Evolutionary conservation across 163 green algal species (phyloP), one percentile per base, ranked within the genome.

Genomic region (Chlorella variabilis): DNA sequence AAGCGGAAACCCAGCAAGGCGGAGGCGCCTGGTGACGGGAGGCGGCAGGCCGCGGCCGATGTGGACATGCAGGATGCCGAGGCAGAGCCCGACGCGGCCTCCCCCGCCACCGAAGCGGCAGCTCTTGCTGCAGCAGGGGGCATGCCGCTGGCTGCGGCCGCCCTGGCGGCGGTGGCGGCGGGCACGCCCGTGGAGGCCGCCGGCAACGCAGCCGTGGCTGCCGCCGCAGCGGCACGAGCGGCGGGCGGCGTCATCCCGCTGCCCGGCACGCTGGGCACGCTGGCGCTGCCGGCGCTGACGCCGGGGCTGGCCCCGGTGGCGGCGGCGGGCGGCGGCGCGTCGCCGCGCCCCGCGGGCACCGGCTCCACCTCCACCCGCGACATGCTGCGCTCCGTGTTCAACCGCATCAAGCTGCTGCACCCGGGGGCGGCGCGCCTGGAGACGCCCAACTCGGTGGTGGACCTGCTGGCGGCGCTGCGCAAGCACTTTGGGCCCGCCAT

Each of bases 381-480:
- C 65, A 77, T 74, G 77, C 77, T 83, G 63, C 77, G 77, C 77
- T 48, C 33, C 1, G 48, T 83, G 33, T 69, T 83, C 77, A 83
- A 83, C 77, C 65, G 66, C 61, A 71, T 83, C 34, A 83, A 83
- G 65, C 48, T 83, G 77, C 61, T 83, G 77, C 61, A 76, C 61
- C 77, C 77, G 4, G 65, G 41, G 48, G 49, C 66, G 5, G 61
- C 61, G 23, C 49, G 65, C 25, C 48, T 77, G 48, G 77, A 83
- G 65, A 83, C 77, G 3, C 77, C 77, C 65, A 83, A 77, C 65
- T 65, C 56, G n/a, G 74, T 80, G 74, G 65, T 51, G 18, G 91
- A 93, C 61, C 65, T 98, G 71, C 79, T 98, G 67, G 93, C 90
- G 29, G 77, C 86, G 3, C 86, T 96, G 80, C 93, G 98, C 90